Base-by-base conservation (phyloP, 2,329 filamentous ascomycete genomes). In the Byssochlamys sp. region DNA sequence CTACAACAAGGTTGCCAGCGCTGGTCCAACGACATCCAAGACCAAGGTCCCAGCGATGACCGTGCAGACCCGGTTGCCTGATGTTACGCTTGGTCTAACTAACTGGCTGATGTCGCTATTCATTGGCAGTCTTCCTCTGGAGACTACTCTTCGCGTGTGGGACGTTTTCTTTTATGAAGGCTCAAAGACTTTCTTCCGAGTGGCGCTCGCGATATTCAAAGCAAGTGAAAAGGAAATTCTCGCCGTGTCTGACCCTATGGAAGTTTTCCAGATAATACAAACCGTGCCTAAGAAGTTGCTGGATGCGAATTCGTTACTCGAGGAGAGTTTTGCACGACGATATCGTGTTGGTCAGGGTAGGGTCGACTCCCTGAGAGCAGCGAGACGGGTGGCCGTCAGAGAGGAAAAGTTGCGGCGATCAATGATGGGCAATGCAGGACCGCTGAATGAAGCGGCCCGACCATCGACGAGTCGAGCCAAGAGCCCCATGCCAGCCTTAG, bases 21-120 rank as follows among this genome's bases (percentile, higher is more conserved):
- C 72, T 79, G 89, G 68, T 51, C 66, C 64, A 62, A 70, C 65
- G 59, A 66, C 69, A 14, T 64, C 69, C 24, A 72, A 68, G 55
- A 66, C 68, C 58, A 76, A 72, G 59, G 71, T 66, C 73, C 78
- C 63, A 67, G 76, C 62, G 65, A 73, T 66, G 67, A 74, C 70
- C 35, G 67, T 75, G 58, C 61, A 72, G 52, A 74, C 74, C 7
- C 82, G 88, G 3, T 81, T 96, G 10, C 92, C 92, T 0, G 91
- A 92, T 11, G 92, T 97, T 63, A 94, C 90, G 0, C 81, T 97
- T 4, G 95, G 91, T 64, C 90, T 94, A 73, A 96, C 91, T 9
- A 89, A 91, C 3, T 97, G 92, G 92, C 95, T 97, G 73, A 96
- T 97, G 92, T 95, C 89, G 53, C 89, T 94, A 66, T 96, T 94